A percentile compares a stretch with the other conserved stretches of the same genome.
phyloP scores from a whole-genome alignment of 495 filamentous ascomycete species.

The Neurospora terricola region DNA sequence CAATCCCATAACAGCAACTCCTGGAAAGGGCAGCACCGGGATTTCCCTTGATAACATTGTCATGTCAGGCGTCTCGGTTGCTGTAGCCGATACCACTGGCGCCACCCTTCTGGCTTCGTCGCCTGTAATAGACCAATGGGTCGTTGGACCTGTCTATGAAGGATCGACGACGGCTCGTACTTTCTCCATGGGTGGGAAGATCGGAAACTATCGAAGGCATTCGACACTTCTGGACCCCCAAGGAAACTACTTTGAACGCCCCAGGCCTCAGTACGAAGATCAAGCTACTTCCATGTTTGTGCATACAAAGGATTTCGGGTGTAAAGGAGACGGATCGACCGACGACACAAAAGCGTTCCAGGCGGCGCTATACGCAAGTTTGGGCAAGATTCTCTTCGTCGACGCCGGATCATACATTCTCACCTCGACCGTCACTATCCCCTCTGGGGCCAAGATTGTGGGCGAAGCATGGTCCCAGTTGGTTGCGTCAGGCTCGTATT shows the following conservation, averaged over 20 bases:
- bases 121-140: constrained; percentile 1
- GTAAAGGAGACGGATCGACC: background rate
- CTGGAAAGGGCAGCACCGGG: too few species aligned
- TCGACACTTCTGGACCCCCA: constrained; percentile 18
- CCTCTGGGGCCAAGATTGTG: constrained; percentile 35
- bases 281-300: constrained; percentile 15
- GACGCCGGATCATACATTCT: constrained; percentile 27
- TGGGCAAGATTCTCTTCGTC: constrained; percentile 20
- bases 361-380: background rate
- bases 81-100: too few species aligned
- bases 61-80: too few species aligned
- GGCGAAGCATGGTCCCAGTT: constrained; percentile 32
- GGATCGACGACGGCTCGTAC: constrained; percentile 49
- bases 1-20: too few species aligned
- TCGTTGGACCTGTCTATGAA: background rate
- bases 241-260: constrained; percentile 48
- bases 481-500: constrained; percentile 30
- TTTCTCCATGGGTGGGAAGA: constrained; percentile 51
- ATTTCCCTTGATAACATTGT: too few species aligned
- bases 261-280: constrained; percentile 54
- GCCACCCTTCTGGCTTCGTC: too few species aligned
- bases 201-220: constrained; percentile 42
- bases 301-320: constrained; percentile 2
- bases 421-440: constrained; percentile 30
- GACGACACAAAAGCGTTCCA: background rate